Conservation (phyloP, 176 grass and related monocot species). For the Paspalum vaginatum region DNA sequence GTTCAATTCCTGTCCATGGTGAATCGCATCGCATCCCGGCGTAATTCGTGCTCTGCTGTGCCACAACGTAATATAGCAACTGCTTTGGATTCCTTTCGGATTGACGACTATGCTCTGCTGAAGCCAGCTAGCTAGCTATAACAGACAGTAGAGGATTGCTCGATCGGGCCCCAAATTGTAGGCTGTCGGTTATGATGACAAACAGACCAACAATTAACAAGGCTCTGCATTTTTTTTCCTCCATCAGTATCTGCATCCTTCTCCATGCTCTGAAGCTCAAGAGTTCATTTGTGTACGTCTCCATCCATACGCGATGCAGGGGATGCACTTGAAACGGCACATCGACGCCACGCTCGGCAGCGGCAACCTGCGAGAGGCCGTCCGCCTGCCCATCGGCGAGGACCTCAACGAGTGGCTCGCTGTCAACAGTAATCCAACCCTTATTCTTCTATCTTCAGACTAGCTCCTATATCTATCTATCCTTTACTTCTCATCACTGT, state of each 20-base stretch:
- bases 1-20: no score
- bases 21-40: no score
- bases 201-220: not conserved
- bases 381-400: conserved; percentile 79
- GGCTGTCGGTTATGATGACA: not conserved
- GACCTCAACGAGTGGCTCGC: conserved; percentile 92
- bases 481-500: no score
- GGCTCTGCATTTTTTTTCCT: not conserved
- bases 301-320: conserved; percentile 32
- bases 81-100: no score
- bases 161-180: not conserved
- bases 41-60: no score
- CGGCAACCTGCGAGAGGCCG: conserved; percentile 77
- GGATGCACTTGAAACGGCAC: conserved; percentile 76
- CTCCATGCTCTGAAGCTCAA: conserved; percentile 4
- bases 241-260: not conserved
- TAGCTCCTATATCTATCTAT: no score
- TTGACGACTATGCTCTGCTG: no score
- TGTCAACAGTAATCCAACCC: conserved; percentile 68
- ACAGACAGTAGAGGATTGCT: not conserved
- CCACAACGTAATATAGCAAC: no score
- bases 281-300: not conserved
- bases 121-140: conserved; percentile 32
- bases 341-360: conserved; percentile 87
- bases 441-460: no score